Percentiles rank a stretch among this genome's conserved stretches.
These are phyloP conservation scores for Lactarius hatsudake DNA, from an alignment of 768 basidiomycete genomes.

Conservation along the genomic window DNA sequence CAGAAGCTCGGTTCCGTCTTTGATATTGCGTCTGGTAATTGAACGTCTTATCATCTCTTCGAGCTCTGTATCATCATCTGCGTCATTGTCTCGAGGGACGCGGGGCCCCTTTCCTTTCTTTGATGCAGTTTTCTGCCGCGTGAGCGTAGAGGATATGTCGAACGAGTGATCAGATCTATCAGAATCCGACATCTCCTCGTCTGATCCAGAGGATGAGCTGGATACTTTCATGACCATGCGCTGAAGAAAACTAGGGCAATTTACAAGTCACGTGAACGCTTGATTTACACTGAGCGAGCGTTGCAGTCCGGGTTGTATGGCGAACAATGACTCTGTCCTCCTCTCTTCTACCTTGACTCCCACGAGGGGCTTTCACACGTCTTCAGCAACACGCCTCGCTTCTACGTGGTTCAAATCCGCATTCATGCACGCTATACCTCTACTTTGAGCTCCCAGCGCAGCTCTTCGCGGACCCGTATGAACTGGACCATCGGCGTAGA, in stretches of 20 bases:
- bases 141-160: constrained; percentile 63
- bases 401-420: neutral
- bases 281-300: too few species aligned
- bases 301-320: too few species aligned
- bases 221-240: neutral
- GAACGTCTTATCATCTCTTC: constrained; percentile 63
- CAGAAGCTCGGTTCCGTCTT: constrained; percentile 69
- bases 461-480: constrained; percentile 7
- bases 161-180: constrained; percentile 39
- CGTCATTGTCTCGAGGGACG: constrained; percentile 34
- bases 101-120: constrained; percentile 5
- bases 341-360: constrained; percentile 13
- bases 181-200: constrained; percentile 22
- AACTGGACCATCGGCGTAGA: constrained; percentile 9
- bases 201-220: constrained; percentile 9
- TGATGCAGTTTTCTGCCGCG: constrained; percentile 26
- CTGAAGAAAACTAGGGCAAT: neutral
- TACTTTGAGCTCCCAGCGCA: neutral
- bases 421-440: constrained; percentile 4
- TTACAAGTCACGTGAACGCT: neutral
- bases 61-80: constrained; percentile 53
- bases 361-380: constrained; percentile 14
- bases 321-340: neutral
- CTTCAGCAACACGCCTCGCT: constrained; percentile 16
- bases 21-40: constrained; percentile 69